Evolutionary conservation across 139 green algal genomes (phyloP), one percentile per base, ranked within the genome.

Genomic region (Closterium sp.): DNA sequence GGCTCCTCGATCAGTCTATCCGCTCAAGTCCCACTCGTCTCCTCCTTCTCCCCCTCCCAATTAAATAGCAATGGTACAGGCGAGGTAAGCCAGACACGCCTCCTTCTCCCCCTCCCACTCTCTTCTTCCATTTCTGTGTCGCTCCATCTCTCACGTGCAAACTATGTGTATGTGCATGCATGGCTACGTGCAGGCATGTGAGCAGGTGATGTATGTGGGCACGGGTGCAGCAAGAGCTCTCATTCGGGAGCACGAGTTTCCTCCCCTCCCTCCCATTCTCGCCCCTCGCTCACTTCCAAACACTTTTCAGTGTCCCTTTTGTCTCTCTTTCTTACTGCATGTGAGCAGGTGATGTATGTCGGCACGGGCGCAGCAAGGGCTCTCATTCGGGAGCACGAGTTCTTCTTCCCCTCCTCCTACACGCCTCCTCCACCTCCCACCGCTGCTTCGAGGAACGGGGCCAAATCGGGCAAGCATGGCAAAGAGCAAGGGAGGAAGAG

Each of bases 141-240:
- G n/a, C n/a, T n/a, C n/a, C n/a, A n/a, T n/a, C n/a, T n/a, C n/a
- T n/a, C n/a, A n/a, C n/a, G n/a, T n/a, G n/a, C n/a, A n/a, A n/a
- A n/a, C n/a, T n/a, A 31, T 85, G 81, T 85, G 81, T 32, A 7
- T 28, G 23, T 85, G 81, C 9, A 16, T 85, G 76, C 38, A 66
- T 66, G 38, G 38, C 9, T 66, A 1, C 38, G 7, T 66, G 38
- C 0, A 10, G 12, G 76, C 28, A 31, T 85, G 76, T 21, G 76
- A 90, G 16, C 91, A 93, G 88, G 87, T 92, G 32, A 93, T 98
- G 92, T 98, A 99, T 89, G 96, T 98, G 25, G 97, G 97, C 1
- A 95, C 97, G 88, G 93, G 93, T 16, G 93, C 94, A 90, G 95
- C 92, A 0, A 90, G 96, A 9, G 89, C 94, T 34, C 86, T 96